Base-by-base conservation (phyloP, 768 basidiomycete species). In the Rhodosporidiobolus sp. region DNA sequence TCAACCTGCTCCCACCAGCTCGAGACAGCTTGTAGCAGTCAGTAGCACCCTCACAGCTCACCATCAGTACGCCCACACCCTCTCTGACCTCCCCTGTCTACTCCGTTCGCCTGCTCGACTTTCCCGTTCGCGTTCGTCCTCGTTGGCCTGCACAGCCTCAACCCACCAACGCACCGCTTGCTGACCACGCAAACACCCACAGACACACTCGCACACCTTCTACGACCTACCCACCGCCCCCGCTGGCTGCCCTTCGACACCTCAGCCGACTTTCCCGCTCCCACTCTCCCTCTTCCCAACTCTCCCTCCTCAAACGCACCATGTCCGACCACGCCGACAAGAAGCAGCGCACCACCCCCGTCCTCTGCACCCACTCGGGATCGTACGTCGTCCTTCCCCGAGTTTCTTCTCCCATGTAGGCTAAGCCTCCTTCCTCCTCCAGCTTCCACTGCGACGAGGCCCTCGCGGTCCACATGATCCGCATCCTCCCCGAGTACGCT, bases 391-490 rank as follows among this genome's bases (percentile, higher is more conserved):
- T 26, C 24, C 26, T 17, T 32, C 46, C 54, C 30, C n/a, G 5
- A 3, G n/a, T 14, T 28, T n/a, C 58, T 43, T 43, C 10, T 46
- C 6, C 57, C 26, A 3, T 45, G 4, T 38, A 6, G 3, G n/a
- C 58, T 43, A 11, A 43, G 4, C 58, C 38, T 46, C 17, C n/a
- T 35, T 26, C 56, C 22, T 57, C 35, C 35, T 57, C 35, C 26
- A 92, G 92, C 0, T 97, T 97, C 80, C 94, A 99, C 78, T 63
- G 34, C 81, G 95, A 99, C 78, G 95, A 99, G 83, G 93, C 94
- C 0, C 86, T 98, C 45, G 96, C 95, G 0, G 90, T 95, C 26
- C 94, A 89, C 81, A 85, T 99, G 74, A 84, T 99, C 43, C 88
- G 88, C 60, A 87, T 87, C 77, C 94, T 93, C 3, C 81, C 85